These are phyloP conservation scores for Aspergillus pseudonomiae DNA, from an alignment of 2,329 filamentous ascomycete species.

Conservation along the genomic window DNA sequence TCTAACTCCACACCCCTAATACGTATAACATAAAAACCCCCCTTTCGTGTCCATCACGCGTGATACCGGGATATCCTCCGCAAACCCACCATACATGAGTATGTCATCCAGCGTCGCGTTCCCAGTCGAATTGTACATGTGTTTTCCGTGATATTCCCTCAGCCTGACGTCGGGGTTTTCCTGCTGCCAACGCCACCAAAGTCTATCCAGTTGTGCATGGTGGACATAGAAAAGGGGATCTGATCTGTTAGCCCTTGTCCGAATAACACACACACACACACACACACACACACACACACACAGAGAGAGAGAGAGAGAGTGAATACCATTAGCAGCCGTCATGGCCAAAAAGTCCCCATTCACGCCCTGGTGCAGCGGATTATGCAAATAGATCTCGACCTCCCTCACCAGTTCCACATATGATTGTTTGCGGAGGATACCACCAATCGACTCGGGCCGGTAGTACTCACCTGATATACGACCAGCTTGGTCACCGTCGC, in stretches of 20 bases:
- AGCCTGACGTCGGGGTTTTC: constrained; percentile 33
- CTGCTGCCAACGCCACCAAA: constrained; percentile 39
- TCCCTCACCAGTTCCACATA: neutral
- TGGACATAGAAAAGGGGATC: constrained; percentile 44
- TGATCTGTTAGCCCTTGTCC: no score
- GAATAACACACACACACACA: no score
- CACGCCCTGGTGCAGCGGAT: neutral
- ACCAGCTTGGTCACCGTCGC: neutral
- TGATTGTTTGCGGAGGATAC: neutral
- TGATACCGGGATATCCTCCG: neutral
- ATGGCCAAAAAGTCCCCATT: neutral
- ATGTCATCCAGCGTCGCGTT: neutral
- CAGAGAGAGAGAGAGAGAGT: neutral
- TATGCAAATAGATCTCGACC: neutral
- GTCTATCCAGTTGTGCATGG: constrained; percentile 40
- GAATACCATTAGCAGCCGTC: constrained; percentile 17
- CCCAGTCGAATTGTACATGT: neutral
- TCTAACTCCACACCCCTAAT: neutral
- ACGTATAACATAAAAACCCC: neutral
- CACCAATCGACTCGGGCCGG: neutral
- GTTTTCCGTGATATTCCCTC: neutral
- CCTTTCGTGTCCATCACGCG: neutral
- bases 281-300: no score
- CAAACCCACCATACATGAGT: neutral
- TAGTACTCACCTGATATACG: neutral